Evolutionary conservation across 2,329 filamentous ascomycete species (phyloP), one percentile per base, ranked within the genome.

Genomic region (Lachnellula hyalina): DNA sequence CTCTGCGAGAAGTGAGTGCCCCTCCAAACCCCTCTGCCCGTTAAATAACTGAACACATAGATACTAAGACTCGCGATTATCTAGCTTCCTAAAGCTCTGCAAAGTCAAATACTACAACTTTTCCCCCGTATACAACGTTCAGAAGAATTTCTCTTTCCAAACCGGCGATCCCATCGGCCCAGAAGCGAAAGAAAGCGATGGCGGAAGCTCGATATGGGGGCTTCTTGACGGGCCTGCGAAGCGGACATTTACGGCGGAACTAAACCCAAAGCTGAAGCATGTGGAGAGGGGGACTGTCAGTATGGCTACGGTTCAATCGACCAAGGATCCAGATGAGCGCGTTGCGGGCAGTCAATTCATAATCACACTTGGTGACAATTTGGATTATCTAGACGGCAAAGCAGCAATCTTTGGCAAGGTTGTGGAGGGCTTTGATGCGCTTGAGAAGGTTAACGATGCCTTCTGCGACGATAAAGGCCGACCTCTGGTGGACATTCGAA

Each of bases 91-190:
- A 54, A 97, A 99, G 80, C 89, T 99, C 65, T 96, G 94, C 83
- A 97, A 97, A 76, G 79, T 91, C 74, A 99, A 96, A 77, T 99
- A 97, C 76, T 99, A 96, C 84, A 97, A 97, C 77, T 97, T 95
- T 72, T 86, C 91, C 5, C 94, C 93, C 25, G 77, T 97, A 52
- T 90, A 96, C 75, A 91, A 87, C 63, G 83, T 99, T 38, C 94
- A 96, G 70, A 94, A 93, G 71, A 85, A 90, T 73, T 97, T 96
- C 74, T 96, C 92, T 58, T 96, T 96, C 73, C 93, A 97, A 73
- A 95, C 90, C 34, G 93, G 93, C 70, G 94, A 97, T 68, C 93
- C 93, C 12, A 85, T 97, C 51, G 93, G 94, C 12, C 93, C 92
- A 12, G 83, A 87, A 54, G 89, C 90, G 14, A 77, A 83, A 63